These are phyloP conservation scores for Nemophila menziesii DNA, from an alignment of 257 asterid species.

Conservation along the genomic window DNA sequence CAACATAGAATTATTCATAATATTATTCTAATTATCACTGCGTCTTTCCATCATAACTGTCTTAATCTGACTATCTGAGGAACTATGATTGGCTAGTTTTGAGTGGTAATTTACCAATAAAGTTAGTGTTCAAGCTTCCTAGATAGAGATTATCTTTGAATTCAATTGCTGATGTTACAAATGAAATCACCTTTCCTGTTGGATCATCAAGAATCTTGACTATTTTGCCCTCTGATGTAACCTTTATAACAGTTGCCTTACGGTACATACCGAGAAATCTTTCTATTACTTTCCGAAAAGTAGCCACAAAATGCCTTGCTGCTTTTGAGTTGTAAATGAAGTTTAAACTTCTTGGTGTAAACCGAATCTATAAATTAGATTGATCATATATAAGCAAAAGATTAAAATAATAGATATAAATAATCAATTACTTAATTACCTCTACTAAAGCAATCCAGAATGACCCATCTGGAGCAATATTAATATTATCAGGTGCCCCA, in stretches of 20 bases:
- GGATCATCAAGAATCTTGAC: slow-evolving; percentile 51
- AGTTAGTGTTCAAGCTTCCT: slow-evolving; percentile 46
- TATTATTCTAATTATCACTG: no score
- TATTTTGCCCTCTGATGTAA: slow-evolving; percentile 38
- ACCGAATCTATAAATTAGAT: slow-evolving; percentile 20
- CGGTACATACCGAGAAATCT: slow-evolving; percentile 5
- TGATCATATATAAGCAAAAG: no score
- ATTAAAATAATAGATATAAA: no score
- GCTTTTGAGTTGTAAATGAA: slow-evolving; percentile 23
- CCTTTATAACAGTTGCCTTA: slow-evolving; percentile 49
- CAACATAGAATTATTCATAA: no score
- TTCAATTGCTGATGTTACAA: slow-evolving; percentile 61
- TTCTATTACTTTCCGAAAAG: slow-evolving; percentile 13
- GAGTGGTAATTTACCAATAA: slow-evolving; percentile 45
- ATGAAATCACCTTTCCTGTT: slow-evolving; percentile 39
- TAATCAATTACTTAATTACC: no score
- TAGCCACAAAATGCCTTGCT: slow-evolving; percentile 17
- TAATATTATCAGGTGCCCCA: slow-evolving; percentile 54
- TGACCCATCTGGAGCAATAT: slow-evolving; percentile 67
- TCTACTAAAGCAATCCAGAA: slow-evolving; percentile 58
- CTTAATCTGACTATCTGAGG: no score
- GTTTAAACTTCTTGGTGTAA: slow-evolving; percentile 17
- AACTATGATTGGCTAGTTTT: neutral
- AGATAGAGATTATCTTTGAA: slow-evolving; percentile 53
- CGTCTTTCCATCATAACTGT: neutral